Conservation (phyloP, 2,329 filamentous ascomycete genomes). For the Fusarium liriodendri region DNA sequence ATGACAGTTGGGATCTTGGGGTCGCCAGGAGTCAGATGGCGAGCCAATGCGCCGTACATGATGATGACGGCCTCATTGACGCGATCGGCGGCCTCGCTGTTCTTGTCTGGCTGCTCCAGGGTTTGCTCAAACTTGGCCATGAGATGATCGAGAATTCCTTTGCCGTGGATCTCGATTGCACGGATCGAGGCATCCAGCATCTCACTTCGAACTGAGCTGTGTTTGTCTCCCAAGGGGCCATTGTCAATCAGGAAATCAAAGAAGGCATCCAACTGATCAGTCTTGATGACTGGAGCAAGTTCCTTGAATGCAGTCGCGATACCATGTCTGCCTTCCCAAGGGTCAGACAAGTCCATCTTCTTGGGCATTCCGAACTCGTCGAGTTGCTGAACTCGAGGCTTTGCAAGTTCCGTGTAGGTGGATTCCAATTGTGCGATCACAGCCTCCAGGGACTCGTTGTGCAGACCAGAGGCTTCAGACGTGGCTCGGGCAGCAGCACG, state of each 20-base stretch:
- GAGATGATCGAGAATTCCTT: conserved; percentile 83
- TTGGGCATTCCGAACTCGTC: conserved; percentile 96
- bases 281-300: conserved; percentile 76
- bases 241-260: conserved; percentile 87
- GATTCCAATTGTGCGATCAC: conserved; percentile 74
- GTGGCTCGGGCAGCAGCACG: conserved; percentile 85
- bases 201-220: conserved; percentile 80
- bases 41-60: conserved; percentile 92
- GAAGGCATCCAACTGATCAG: conserved; percentile 78
- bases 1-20: conserved; percentile 89
- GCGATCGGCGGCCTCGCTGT: conserved; percentile 83
- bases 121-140: conserved; percentile 94
- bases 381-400: conserved; percentile 83
- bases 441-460: conserved; percentile 68
- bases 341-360: conserved; percentile 87
- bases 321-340: conserved; percentile 91
- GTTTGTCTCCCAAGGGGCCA: conserved; percentile 88
- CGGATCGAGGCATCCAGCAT: conserved; percentile 92
- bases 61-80: conserved; percentile 98
- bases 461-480: conserved; percentile 75
- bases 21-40: conserved; percentile 88
- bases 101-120: conserved; percentile 86
- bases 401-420: conserved; percentile 82
- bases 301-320: conserved; percentile 89
- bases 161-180: conserved; percentile 84